Evolutionary conservation across 768 basidiomycete genomes (phyloP).

Genomic region (Lentinula guzmanii): DNA sequence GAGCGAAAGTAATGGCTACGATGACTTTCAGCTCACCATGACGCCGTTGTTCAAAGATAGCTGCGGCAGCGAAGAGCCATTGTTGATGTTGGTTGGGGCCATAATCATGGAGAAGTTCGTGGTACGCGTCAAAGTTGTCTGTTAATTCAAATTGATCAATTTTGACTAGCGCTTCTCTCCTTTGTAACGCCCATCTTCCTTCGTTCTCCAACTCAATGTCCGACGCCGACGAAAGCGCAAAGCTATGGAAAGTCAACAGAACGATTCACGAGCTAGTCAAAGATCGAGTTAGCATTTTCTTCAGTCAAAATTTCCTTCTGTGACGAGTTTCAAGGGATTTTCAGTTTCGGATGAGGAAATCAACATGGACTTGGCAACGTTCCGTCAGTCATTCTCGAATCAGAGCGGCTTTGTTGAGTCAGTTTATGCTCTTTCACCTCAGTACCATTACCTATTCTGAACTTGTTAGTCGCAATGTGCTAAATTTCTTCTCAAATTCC

Average conservation of each 20-base stretch:
- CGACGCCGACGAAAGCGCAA: conserved; percentile 76
- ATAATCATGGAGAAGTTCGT: conserved; percentile 22
- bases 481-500: conserved; percentile 88
- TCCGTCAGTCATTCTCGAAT: conserved; percentile 68
- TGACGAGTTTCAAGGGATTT: conserved; percentile 61
- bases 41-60: conserved; percentile 40
- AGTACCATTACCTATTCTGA: background rate
- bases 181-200: conserved; percentile 8
- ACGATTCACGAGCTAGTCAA: conserved; percentile 95
- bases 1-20: background rate
- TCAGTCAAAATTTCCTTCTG: conserved; percentile 18
- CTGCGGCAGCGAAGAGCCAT: conserved; percentile 21
- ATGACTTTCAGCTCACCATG: conserved; percentile 34
- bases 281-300: conserved; percentile 66
- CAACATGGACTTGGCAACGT: conserved; percentile 76
- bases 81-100: conserved; percentile 35
- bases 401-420: conserved; percentile 80
- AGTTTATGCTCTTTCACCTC: conserved; percentile 24
- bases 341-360: conserved; percentile 93
- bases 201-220: conserved; percentile 37
- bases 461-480: conserved; percentile 65
- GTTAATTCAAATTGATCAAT: background rate
- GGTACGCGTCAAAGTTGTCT: conserved; percentile 35
- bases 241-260: conserved; percentile 92
- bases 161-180: conserved; percentile 24